Conservation (phyloP, 2,329 filamentous ascomycete species). For the Pseudogymnoascus sp. region DNA sequence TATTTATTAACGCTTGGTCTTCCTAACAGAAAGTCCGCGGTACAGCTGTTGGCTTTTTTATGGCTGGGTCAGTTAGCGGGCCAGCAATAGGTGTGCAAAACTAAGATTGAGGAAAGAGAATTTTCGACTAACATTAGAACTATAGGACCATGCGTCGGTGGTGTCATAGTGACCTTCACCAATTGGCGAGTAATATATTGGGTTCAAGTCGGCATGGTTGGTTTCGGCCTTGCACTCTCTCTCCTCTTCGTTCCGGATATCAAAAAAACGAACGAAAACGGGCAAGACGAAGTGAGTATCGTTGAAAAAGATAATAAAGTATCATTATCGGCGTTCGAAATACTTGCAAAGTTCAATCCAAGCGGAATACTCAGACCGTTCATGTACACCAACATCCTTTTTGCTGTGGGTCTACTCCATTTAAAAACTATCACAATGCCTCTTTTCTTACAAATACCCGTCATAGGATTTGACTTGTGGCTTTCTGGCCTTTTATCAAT, state of each 20-base stretch:
- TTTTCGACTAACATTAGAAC: background rate
- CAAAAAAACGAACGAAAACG: background rate
- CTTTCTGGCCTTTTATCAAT: slow-evolving; percentile 30
- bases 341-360: slow-evolving; percentile 20
- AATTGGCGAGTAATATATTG: slow-evolving; percentile 29
- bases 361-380: slow-evolving; percentile 19
- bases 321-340: slow-evolving; percentile 2
- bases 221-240: slow-evolving; percentile 24
- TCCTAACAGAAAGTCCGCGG: slow-evolving; percentile 31
- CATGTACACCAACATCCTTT: slow-evolving; percentile 21
- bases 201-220: slow-evolving; percentile 29
- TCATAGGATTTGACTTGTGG: slow-evolving; percentile 15
- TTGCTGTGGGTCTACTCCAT: slow-evolving; percentile 18
- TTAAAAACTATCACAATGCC: background rate
- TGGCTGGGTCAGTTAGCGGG: slow-evolving; percentile 36
- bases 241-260: slow-evolving; percentile 22
- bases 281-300: background rate
- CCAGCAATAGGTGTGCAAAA: slow-evolving; percentile 30
- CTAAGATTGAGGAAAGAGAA: background rate
- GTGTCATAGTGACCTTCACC: slow-evolving; percentile 27
- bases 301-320: background rate
- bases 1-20: background rate
- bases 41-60: slow-evolving; percentile 38
- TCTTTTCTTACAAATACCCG: background rate
- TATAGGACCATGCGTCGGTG: slow-evolving; percentile 26